phyloP scores from a whole-genome alignment of 2,329 filamentous ascomycete species.

The Septoria linicola region DNA sequence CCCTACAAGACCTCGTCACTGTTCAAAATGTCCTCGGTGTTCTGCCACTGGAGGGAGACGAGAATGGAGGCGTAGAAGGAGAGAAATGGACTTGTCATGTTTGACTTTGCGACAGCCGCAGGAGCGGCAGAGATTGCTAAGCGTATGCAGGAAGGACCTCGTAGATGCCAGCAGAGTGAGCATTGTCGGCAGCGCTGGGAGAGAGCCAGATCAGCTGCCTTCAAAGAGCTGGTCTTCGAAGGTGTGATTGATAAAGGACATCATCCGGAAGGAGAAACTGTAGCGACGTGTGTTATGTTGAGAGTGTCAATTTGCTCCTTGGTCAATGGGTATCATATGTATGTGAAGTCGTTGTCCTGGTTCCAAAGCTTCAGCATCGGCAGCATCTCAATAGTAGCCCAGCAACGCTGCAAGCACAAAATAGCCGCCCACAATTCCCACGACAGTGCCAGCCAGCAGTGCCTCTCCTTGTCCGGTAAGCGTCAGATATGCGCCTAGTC shows the following conservation, averaged over 20 bases:
- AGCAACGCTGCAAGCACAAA: constrained; percentile 24
- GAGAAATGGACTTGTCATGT: background rate
- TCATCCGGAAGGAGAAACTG: too few species aligned
- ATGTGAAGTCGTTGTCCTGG: too few species aligned
- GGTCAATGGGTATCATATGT: too few species aligned
- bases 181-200: too few species aligned
- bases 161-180: too few species aligned
- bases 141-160: background rate
- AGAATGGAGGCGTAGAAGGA: background rate
- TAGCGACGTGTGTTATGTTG: too few species aligned
- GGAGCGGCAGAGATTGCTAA: background rate
- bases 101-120: background rate
- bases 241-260: too few species aligned
- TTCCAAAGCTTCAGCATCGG: background rate
- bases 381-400: constrained; percentile 3
- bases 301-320: too few species aligned
- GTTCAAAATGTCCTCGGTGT: background rate
- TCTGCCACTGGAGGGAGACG: background rate
- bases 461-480: constrained; percentile 49
- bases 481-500: constrained; percentile 56
- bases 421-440: constrained; percentile 36
- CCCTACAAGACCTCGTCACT: background rate
- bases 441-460: constrained; percentile 36
- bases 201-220: too few species aligned
- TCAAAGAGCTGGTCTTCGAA: too few species aligned